A percentile compares a stretch with the other conserved stretches of the same genome.
Evolutionary conservation across 352 stramenopile species (phyloP).

Genomic region (Phytophthora sp.): DNA sequence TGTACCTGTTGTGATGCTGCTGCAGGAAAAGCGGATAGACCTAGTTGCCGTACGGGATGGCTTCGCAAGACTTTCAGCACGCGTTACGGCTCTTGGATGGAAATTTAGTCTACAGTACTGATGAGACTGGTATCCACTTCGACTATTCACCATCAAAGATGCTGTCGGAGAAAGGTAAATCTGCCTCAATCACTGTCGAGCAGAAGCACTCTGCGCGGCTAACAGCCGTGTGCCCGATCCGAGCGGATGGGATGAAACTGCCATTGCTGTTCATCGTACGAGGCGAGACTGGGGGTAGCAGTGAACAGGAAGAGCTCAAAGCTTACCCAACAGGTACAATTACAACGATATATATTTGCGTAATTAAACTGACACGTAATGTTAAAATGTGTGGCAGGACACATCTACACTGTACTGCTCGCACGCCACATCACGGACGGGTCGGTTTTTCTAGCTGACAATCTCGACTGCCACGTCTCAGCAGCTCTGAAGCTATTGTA

Average conservation of each 20-base stretch:
- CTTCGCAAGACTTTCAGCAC: neutral
- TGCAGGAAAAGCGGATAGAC: neutral
- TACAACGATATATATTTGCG: too few relatives aligned
- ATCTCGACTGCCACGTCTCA: too few relatives aligned
- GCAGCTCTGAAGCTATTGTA: too few relatives aligned
- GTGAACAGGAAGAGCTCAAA: too few relatives aligned
- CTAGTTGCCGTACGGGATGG: neutral
- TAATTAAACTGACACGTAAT: too few relatives aligned
- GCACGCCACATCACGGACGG: too few relatives aligned
- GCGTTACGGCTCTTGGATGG: neutral
- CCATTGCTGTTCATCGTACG: neutral
- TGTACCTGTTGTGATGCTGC: too few relatives aligned
- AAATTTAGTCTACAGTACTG: neutral
- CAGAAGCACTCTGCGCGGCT: neutral
- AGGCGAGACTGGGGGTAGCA: neutral
- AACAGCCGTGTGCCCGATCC: neutral
- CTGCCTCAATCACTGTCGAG: neutral
- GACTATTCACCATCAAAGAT: neutral
- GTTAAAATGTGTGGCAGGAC: too few relatives aligned
- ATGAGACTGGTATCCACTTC: neutral
- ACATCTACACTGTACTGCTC: too few relatives aligned
- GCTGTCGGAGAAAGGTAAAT: neutral
- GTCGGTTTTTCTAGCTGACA: too few relatives aligned
- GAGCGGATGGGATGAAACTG: neutral
- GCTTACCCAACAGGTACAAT: too few relatives aligned